These are phyloP conservation scores for Sporobolomyces pararoseus DNA, from an alignment of 768 basidiomycete species.

Conservation along the genomic window DNA sequence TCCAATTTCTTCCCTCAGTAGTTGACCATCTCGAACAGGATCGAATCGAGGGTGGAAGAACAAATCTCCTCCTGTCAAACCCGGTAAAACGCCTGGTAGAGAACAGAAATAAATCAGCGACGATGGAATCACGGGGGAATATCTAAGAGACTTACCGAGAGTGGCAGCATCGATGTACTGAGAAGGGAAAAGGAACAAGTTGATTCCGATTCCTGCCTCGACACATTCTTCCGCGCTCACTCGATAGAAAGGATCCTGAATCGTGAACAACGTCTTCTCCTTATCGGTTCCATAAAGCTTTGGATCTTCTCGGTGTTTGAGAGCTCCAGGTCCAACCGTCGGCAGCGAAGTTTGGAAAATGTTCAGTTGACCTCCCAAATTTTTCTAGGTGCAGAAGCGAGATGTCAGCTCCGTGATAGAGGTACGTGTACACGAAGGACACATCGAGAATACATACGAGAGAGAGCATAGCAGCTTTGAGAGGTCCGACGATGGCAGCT, in stretches of 20 bases:
- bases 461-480: slow-evolving; percentile 67
- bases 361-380: slow-evolving; percentile 46
- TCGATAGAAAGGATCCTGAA: slow-evolving; percentile 74
- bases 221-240: slow-evolving; percentile 82
- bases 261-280: slow-evolving; percentile 71
- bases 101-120: too few relatives aligned
- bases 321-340: slow-evolving; percentile 46
- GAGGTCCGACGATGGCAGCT: slow-evolving; percentile 72
- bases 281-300: slow-evolving; percentile 76
- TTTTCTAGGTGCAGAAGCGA: slow-evolving; percentile 31
- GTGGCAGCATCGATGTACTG: slow-evolving; percentile 81
- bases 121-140: too few relatives aligned
- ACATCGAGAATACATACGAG: too few relatives aligned
- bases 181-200: slow-evolving; percentile 75
- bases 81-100: slow-evolving; percentile 56
- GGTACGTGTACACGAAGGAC: too few relatives aligned
- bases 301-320: slow-evolving; percentile 55
- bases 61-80: slow-evolving; percentile 79
- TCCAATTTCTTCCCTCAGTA: slow-evolving; percentile 70
- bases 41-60: slow-evolving; percentile 91
- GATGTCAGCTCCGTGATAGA: too few relatives aligned
- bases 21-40: slow-evolving; percentile 60
- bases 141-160: slow-evolving; percentile 58
- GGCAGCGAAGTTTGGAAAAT: slow-evolving; percentile 48
- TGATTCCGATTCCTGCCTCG: slow-evolving; percentile 83